phyloP scores from a whole-genome alignment of 257 asterid genomes.

The Ligustrum vulgare region DNA sequence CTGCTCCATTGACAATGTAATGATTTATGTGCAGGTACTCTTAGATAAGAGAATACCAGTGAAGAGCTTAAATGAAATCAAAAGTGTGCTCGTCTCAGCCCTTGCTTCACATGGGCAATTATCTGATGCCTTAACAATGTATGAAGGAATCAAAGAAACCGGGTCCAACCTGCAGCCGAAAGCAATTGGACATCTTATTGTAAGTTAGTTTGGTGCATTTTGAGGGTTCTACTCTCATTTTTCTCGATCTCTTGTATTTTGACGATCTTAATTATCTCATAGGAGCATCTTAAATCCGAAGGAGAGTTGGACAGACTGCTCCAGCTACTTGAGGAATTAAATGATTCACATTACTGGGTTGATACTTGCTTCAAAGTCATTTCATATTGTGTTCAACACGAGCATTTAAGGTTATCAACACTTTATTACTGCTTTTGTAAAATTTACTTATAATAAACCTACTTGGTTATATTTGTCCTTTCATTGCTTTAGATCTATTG shows the following conservation, averaged over 20 bases:
- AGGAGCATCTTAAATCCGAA: conserved; percentile 69
- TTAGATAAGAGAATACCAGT: conserved; percentile 43
- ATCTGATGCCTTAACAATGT: conserved; percentile 65
- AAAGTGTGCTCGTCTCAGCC: conserved; percentile 71
- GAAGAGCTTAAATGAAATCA: conserved; percentile 60
- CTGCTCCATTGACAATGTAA: conserved; percentile 18
- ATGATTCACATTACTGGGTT: conserved; percentile 54
- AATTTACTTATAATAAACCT: conserved; percentile 9
- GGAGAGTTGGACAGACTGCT: conserved; percentile 63
- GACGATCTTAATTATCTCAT: conserved; percentile 13
- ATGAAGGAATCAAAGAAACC: conserved; percentile 61
- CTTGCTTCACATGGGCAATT: conserved; percentile 82
- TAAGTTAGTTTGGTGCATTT: conserved; percentile 38
- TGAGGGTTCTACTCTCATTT: neutral
- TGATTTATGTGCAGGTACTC: conserved; percentile 50
- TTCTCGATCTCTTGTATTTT: neutral
- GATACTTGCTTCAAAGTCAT: conserved; percentile 72
- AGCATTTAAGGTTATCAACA: conserved; percentile 62
- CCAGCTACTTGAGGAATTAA: conserved; percentile 65
- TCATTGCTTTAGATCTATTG: conserved; percentile 44
- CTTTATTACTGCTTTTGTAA: conserved; percentile 15
- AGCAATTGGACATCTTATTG: conserved; percentile 66
- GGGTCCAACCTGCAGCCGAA: conserved; percentile 58
- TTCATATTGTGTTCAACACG: conserved; percentile 56
- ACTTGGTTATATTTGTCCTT: conserved; percentile 14